Evolutionary conservation across 2,329 filamentous ascomycete species (phyloP).

Genomic region (Penicillium aurantiogriseum): DNA sequence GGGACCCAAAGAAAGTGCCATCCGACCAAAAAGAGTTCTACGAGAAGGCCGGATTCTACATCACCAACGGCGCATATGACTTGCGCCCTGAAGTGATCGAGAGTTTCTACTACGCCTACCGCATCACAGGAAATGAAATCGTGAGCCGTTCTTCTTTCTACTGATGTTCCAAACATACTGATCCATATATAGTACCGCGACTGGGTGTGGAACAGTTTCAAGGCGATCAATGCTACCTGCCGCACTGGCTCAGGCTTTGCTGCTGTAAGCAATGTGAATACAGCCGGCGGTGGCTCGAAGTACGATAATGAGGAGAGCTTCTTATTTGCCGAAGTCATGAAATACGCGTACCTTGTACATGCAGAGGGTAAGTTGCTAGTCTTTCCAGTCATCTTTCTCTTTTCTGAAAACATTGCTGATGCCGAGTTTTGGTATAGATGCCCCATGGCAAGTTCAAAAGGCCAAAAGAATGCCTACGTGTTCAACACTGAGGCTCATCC

Average conservation of each 20-base stretch:
- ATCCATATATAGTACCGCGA: conserved; percentile 61
- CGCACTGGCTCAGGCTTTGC: conserved; percentile 66
- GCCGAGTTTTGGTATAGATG: conserved; percentile 45
- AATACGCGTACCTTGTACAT: conserved; percentile 76
- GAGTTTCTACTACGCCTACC: conserved; percentile 82
- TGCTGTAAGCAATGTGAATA: conserved; percentile 65
- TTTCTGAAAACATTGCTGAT: conserved; percentile 12
- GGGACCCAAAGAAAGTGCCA: conserved; percentile 55
- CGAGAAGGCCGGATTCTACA: conserved; percentile 68
- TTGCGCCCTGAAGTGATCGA: conserved; percentile 81
- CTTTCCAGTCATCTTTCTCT: neutral
- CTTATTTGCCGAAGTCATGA: conserved; percentile 82
- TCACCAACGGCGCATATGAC: conserved; percentile 60
- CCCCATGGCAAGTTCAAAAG: conserved; percentile 55
- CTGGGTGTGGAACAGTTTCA: conserved; percentile 79
- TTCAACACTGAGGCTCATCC: conserved; percentile 68
- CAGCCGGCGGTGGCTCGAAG: conserved; percentile 58
- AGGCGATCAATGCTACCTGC: conserved; percentile 64
- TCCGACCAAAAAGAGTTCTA: conserved; percentile 59
- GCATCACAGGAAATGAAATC: conserved; percentile 68
- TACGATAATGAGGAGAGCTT: conserved; percentile 80
- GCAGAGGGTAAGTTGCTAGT: conserved; percentile 37
- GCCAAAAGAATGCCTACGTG: conserved; percentile 54
- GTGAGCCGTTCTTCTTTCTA: conserved; percentile 21
- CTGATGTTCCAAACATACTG: conserved; percentile 2